Evolutionary conservation across 2,329 filamentous ascomycete species (phyloP).

Genomic region (Microascus cirrosus): DNA sequence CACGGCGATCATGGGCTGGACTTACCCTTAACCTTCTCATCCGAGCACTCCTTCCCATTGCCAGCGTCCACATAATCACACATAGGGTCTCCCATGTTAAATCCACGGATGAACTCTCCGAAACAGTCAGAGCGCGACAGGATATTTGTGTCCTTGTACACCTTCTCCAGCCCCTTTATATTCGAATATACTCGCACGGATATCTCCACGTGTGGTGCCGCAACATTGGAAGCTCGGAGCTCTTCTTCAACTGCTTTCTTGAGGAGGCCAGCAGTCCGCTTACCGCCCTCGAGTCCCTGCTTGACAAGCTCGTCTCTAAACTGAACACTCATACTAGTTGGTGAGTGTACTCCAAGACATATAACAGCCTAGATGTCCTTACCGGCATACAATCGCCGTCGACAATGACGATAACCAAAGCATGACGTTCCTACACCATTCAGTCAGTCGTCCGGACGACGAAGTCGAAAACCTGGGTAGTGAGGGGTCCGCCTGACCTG

Average conservation of each 20-base stretch:
- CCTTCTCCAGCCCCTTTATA: conserved; percentile 19
- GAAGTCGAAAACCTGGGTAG: neutral
- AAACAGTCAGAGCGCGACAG: conserved; percentile 14
- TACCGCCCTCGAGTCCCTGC: conserved; percentile 17
- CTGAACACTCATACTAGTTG: conserved; percentile 9
- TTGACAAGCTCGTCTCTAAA: conserved; percentile 20
- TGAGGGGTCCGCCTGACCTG: neutral
- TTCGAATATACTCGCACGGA: conserved; percentile 26
- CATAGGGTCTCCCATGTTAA: conserved; percentile 23
- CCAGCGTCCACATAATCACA: conserved; percentile 29
- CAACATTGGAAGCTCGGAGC: conserved; percentile 8
- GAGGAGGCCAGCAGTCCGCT: conserved; percentile 14
- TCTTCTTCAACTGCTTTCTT: conserved; percentile 14
- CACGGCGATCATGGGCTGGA: neutral
- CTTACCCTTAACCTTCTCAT: conserved; percentile 27
- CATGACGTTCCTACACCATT: conserved; percentile 9
- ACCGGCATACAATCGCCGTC: conserved; percentile 27
- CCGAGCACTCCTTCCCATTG: conserved; percentile 28
- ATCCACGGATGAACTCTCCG: conserved; percentile 24
- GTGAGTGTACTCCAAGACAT: neutral
- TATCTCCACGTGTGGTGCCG: conserved; percentile 13
- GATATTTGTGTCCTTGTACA: conserved; percentile 18
- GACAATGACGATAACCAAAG: conserved; percentile 21
- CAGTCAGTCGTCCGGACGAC: neutral
- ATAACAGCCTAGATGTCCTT: neutral